Percentiles rank a stretch among this genome's conserved stretches.
phyloP scores from a whole-genome alignment of 306 rosid genomes.

The Phaseolus lunatus region DNA sequence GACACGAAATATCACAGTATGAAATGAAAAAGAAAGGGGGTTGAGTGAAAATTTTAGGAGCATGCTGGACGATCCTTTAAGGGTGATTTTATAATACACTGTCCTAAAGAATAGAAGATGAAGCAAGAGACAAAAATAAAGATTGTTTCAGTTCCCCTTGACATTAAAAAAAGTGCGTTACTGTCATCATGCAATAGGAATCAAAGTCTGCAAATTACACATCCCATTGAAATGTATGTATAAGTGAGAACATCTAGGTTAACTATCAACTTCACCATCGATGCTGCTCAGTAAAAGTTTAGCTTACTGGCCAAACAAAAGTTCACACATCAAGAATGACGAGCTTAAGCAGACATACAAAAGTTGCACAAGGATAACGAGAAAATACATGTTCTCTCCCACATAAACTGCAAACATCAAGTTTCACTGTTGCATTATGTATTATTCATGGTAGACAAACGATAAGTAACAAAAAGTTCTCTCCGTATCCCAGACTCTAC shows the following conservation, averaged over 20 bases:
- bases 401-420: slow-evolving; percentile 3
- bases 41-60: slow-evolving; percentile 1
- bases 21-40: slow-evolving; percentile 10
- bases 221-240: neutral
- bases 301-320: slow-evolving; percentile 8
- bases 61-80: slow-evolving; percentile 4
- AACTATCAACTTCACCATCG: slow-evolving; percentile 3
- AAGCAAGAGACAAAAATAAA: neutral
- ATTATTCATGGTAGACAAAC: neutral
- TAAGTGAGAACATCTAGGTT: neutral
- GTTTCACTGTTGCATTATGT: slow-evolving; percentile 17
- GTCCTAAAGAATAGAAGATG: neutral
- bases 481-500: neutral
- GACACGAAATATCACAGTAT: slow-evolving; percentile 3
- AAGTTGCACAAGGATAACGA: slow-evolving; percentile 6
- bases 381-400: slow-evolving; percentile 10
- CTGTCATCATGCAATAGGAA: slow-evolving; percentile 10
- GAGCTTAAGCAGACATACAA: slow-evolving; percentile 4
- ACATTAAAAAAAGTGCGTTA: neutral
- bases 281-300: slow-evolving; percentile 4
- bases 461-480: neutral
- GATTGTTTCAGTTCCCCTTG: no score
- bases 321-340: neutral
- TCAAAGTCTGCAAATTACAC: neutral
- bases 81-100: neutral